These are phyloP conservation scores for Reutealis trisperma DNA, from an alignment of 345 rosid species.

Conservation along the genomic window DNA sequence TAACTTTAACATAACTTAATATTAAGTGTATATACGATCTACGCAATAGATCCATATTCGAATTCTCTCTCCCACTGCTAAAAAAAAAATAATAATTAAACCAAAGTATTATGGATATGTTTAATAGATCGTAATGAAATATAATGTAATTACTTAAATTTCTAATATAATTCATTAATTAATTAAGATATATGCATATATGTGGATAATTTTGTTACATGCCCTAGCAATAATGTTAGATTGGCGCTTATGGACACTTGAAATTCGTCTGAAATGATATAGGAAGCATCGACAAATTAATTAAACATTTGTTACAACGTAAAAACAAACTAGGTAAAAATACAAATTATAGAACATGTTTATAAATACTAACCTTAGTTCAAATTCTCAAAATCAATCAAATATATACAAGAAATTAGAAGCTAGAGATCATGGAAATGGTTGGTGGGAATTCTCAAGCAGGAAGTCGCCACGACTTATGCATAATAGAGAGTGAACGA, in stretches of 20 bases:
- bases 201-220: neutral
- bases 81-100: too few species aligned
- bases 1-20: too few species aligned
- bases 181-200: too few species aligned
- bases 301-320: neutral
- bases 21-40: too few species aligned
- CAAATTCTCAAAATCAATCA: too few species aligned
- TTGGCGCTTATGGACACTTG: neutral
- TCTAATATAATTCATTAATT: too few species aligned
- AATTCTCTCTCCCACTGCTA: too few species aligned
- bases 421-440: conserved; percentile 12
- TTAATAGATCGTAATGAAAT: too few species aligned
- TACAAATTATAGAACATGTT: neutral
- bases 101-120: too few species aligned
- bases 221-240: neutral
- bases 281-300: conserved; percentile 6
- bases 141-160: too few species aligned
- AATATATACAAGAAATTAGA: too few species aligned
- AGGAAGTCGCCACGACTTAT: conserved; percentile 9
- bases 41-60: too few species aligned
- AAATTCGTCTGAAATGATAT: conserved; percentile 22
- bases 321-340: conserved; percentile 9
- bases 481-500: conserved; percentile 18
- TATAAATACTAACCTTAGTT: neutral
- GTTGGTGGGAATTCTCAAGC: conserved; percentile 18